These are phyloP conservation scores for Myxozyma vanderwaltii DNA, from an alignment of 805 yeast genomes.

Conservation along the genomic window DNA sequence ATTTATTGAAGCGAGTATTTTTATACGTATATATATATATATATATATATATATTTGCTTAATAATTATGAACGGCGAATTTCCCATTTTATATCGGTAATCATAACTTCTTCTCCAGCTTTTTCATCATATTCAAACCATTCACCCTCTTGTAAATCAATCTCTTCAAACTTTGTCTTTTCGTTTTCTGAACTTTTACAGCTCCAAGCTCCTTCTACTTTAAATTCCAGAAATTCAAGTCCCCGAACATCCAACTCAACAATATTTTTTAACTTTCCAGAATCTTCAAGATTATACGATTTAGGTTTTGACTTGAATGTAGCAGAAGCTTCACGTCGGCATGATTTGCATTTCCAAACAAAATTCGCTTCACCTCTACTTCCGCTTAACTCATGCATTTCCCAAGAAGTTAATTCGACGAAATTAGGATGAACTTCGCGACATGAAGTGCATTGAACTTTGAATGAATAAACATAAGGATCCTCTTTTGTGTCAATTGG, in stretches of 20 bases:
- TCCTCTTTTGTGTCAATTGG: constrained; percentile 60
- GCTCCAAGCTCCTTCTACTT: constrained; percentile 64
- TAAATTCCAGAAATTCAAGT: constrained; percentile 65
- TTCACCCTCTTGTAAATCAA: constrained; percentile 77
- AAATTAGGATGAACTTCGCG: constrained; percentile 70
- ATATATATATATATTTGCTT: too few relatives aligned
- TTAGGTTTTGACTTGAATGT: constrained; percentile 36
- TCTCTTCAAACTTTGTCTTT: constrained; percentile 57
- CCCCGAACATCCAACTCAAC: constrained; percentile 86
- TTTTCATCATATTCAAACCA: constrained; percentile 96
- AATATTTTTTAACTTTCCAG: constrained; percentile 50
- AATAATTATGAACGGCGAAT: constrained; percentile 44
- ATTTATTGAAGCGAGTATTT: too few relatives aligned
- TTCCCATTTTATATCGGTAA: constrained; percentile 72
- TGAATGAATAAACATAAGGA: constrained; percentile 78
- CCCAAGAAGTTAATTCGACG: constrained; percentile 30
- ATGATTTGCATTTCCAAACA: constrained; percentile 71
- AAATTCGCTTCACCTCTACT: constrained; percentile 84
- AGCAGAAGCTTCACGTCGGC: constrained; percentile 49
- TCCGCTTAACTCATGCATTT: constrained; percentile 51
- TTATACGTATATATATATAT: too few relatives aligned
- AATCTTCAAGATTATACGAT: constrained; percentile 46
- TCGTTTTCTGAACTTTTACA: constrained; percentile 56
- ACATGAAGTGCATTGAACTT: constrained; percentile 66
- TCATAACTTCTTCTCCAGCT: constrained; percentile 74